Base-by-base conservation (phyloP, 768 basidiomycete species). In the Leccinum disarticulatum region DNA sequence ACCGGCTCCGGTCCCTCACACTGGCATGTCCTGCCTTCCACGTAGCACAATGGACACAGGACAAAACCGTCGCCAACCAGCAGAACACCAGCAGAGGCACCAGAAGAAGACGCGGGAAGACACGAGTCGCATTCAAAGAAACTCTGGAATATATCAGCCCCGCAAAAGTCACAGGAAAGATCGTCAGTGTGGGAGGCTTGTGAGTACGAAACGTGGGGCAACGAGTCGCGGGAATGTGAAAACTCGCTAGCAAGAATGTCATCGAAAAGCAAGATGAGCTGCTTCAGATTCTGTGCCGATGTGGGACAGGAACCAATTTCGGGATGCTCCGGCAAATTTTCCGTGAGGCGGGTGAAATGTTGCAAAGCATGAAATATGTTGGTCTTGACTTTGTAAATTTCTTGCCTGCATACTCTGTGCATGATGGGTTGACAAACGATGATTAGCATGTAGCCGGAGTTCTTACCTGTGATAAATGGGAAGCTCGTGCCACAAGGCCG, bases 91-190 rank as follows among this genome's bases (percentile, higher is more conserved):
- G 43, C 13, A 8, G 64, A 60, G 28, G 3, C 51, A 41, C 22
- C 43, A 19, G 72, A 61, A 27, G 66, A 56, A 46, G 61, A 52
- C 6, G 59, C 27, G n/a, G 64, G 50, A 59, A 74, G 72, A 64
- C 90, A 89, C 1, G 64, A 59, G 2, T 69, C 67, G 67, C 91
- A 93, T 68, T 89, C 86, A 62, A 93, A 89, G 69, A 86, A 92
- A 61, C 87, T 86, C 63, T 91, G 86, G 64, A 93, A 93, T 60
- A 94, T 82, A 66, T 94, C 92, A 3, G 82, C 83, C 17, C 84
- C 86, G 65, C 92, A 94, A 68, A 91, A 93, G 68, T 93, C 91
- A 66, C 92, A 93, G 8, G 66, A 75, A 36, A 82, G 76, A 17
- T 77, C 46, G 53, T 73, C 74, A 6, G 55, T 47, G 30, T 70